These are phyloP conservation scores for Phenoliferia sp. DNA, from an alignment of 1,284 basidiomycete species.

Conservation along the genomic window DNA sequence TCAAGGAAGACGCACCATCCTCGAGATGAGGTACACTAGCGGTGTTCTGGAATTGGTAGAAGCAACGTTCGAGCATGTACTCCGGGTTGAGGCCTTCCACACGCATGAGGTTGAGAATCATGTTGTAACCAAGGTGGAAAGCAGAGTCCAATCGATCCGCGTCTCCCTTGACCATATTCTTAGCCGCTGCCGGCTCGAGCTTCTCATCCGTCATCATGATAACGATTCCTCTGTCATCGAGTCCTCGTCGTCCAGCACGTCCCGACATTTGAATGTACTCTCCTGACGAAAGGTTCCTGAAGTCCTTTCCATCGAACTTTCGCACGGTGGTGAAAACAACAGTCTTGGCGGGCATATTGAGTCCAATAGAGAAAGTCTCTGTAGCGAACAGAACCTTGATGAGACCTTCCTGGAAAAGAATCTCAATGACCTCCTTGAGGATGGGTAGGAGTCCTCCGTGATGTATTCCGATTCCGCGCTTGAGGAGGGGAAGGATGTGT, in stretches of 20 bases:
- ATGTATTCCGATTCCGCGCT: conserved; percentile 96
- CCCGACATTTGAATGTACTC: conserved; percentile 99
- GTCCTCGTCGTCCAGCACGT: conserved; percentile 90
- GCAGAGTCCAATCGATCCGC: conserved; percentile 96
- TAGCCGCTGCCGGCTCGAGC: conserved; percentile 85
- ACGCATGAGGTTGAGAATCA: conserved; percentile 97
- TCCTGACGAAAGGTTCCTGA: conserved; percentile 76
- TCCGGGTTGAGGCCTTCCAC: conserved; percentile 98
- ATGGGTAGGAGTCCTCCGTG: conserved; percentile 96
- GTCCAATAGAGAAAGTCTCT: conserved; percentile 97
- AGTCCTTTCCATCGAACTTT: conserved; percentile 94
- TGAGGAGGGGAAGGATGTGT: conserved; percentile 86
- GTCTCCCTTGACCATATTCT: conserved; percentile 97
- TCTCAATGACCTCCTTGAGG: conserved; percentile 98
- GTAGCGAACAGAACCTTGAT: conserved; percentile 99
- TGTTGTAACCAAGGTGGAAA: conserved; percentile 98
- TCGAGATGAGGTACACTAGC: conserved; percentile 83
- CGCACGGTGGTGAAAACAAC: conserved; percentile 94
- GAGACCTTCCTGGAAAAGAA: conserved; percentile 97
- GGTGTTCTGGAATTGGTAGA: conserved; percentile 97
- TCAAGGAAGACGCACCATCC: conserved; percentile 55
- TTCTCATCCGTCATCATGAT: conserved; percentile 99
- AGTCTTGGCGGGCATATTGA: conserved; percentile 99
- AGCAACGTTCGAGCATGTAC: conserved; percentile 96
- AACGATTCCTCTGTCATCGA: conserved; percentile 98